phyloP scores from a whole-genome alignment of 306 rosid species.

The Cicer chorassanicum region DNA sequence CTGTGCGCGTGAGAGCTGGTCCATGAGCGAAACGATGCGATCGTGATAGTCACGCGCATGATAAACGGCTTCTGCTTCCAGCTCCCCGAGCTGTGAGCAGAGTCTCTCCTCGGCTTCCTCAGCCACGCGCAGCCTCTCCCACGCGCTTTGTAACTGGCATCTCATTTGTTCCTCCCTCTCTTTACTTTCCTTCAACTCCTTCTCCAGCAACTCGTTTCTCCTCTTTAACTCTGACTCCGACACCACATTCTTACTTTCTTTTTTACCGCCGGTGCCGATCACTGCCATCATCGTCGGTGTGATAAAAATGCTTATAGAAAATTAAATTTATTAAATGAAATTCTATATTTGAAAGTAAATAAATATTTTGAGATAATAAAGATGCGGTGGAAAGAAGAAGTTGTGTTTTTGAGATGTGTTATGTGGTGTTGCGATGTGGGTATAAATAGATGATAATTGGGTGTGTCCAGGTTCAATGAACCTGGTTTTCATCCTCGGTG shows the following conservation, averaged over 20 bases:
- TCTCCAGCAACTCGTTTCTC: slow-evolving; percentile 81
- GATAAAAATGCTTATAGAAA: neutral
- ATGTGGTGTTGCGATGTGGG: neutral
- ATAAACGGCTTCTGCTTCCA: slow-evolving; percentile 77
- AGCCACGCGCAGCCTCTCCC: slow-evolving; percentile 73
- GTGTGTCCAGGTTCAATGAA: slow-evolving; percentile 58
- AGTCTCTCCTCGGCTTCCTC: slow-evolving; percentile 97
- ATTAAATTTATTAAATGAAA: neutral
- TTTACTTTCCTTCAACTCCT: slow-evolving; percentile 64
- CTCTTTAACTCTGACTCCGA: slow-evolving; percentile 45
- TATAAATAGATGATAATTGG: slow-evolving; percentile 37
- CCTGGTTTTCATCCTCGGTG: neutral
- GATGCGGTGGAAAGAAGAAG: neutral
- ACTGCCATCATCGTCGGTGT: slow-evolving; percentile 47
- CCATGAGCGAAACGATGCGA: slow-evolving; percentile 59
- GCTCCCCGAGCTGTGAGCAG: slow-evolving; percentile 87
- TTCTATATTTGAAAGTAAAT: neutral
- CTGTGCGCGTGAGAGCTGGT: slow-evolving; percentile 74
- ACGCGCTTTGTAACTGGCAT: slow-evolving; percentile 53
- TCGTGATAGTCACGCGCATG: slow-evolving; percentile 76
- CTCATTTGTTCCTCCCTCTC: slow-evolving; percentile 78
- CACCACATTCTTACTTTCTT: neutral
- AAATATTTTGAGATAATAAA: slow-evolving; percentile 21
- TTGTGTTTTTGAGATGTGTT: neutral
- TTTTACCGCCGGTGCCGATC: slow-evolving; percentile 37